A percentile compares a stretch with the other conserved stretches of the same genome.
phyloP scores from a whole-genome alignment of 257 asterid species.

The Coffea eugenioides region DNA sequence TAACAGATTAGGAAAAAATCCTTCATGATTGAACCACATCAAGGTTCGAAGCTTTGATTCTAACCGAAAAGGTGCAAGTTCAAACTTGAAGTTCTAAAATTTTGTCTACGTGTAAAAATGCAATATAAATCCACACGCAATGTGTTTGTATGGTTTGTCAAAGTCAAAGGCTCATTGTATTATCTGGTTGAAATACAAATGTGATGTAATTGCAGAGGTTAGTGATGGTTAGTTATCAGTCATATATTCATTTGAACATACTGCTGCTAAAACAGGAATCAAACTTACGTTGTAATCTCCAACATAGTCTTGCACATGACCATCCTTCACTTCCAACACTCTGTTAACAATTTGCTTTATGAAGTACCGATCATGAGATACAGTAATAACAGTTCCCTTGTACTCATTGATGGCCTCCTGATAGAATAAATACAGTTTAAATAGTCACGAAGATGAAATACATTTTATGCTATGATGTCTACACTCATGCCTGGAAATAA shows the following conservation, averaged over 20 bases:
- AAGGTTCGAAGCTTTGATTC: not conserved
- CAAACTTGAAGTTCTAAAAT: not conserved
- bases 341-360: conserved; percentile 92
- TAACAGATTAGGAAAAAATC: not conserved
- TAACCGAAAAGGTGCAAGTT: not conserved
- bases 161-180: not conserved
- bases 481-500: not conserved
- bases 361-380: conserved; percentile 98
- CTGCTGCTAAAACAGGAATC: not conserved
- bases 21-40: not conserved
- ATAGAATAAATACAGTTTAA: conserved; percentile 13
- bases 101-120: not conserved
- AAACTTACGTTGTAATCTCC: conserved; percentile 91
- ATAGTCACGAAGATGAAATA: conserved; percentile 8
- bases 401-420: conserved; percentile 96
- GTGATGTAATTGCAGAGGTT: not conserved
- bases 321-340: conserved; percentile 90
- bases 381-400: conserved; percentile 87
- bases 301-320: conserved; percentile 76
- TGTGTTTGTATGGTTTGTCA: not conserved
- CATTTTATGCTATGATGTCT: not conserved
- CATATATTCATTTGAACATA: not conserved
- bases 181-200: not conserved
- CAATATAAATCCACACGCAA: not conserved
- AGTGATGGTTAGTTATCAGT: not conserved